Conservation (phyloP, 169 alveolate genomes). For the Theileria equi region DNA sequence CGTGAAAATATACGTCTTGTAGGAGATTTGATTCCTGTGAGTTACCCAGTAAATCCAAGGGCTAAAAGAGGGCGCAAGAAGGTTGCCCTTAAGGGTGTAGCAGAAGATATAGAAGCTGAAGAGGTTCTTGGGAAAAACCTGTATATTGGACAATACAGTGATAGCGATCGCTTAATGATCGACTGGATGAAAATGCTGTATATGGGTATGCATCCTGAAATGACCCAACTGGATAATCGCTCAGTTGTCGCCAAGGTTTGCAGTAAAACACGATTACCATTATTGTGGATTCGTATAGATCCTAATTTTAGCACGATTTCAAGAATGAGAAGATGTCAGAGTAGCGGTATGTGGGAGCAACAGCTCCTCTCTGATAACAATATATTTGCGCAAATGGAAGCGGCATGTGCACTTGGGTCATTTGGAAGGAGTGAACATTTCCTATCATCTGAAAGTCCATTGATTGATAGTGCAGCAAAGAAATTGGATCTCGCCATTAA, state of each 20-base stretch:
- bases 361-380: conserved; percentile 79
- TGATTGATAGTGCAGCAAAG: conserved; percentile 18
- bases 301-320: conserved; percentile 69
- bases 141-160: conserved; percentile 50
- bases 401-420: conserved; percentile 68
- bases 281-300: conserved; percentile 82
- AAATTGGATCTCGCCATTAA: conserved; percentile 39
- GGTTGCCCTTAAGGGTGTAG: conserved; percentile 46
- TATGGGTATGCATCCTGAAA: conserved; percentile 63
- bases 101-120: conserved; percentile 47
- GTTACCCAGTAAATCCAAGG: conserved; percentile 75
- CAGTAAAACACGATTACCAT: conserved; percentile 78
- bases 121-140: conserved; percentile 10
- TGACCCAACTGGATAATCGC: conserved; percentile 74
- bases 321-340: conserved; percentile 75
- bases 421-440: conserved; percentile 37
- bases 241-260: conserved; percentile 82
- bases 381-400: conserved; percentile 72
- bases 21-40: conserved; percentile 64
- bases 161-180: conserved; percentile 44
- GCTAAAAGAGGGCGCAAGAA: conserved; percentile 79
- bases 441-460: conserved; percentile 33
- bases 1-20: conserved; percentile 50
- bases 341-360: conserved; percentile 85
- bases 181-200: conserved; percentile 64